Conservation (phyloP, 495 filamentous ascomycete species). For the Podospora didyma region DNA sequence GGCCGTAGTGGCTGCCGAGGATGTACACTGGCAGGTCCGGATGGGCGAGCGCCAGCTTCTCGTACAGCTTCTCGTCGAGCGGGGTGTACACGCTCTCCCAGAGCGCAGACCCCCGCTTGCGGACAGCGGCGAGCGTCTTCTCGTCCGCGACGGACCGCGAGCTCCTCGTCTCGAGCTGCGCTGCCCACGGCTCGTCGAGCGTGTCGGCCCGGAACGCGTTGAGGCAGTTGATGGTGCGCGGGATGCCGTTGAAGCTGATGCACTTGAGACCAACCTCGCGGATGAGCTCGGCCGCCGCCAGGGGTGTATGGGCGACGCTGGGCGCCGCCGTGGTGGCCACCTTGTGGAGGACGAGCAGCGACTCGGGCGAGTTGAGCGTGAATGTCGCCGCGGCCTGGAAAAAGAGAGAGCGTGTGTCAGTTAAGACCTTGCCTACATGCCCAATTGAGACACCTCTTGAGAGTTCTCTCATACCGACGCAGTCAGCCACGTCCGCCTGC, state of each 20-base stretch:
- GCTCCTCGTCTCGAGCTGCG: constrained; percentile 42
- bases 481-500: constrained; percentile 60
- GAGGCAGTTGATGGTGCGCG: constrained; percentile 74
- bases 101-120: constrained; percentile 52
- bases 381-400: constrained; percentile 31
- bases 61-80: constrained; percentile 62
- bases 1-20: constrained; percentile 64
- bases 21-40: constrained; percentile 78
- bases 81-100: constrained; percentile 73
- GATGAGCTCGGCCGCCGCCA: constrained; percentile 68
- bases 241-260: constrained; percentile 81
- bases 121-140: constrained; percentile 44
- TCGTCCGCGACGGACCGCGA: too few species aligned
- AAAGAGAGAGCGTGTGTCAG: too few species aligned
- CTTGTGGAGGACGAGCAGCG: constrained; percentile 37
- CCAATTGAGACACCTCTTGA: not conserved
- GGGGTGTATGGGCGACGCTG: constrained; percentile 20
- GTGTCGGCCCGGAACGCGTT: constrained; percentile 55
- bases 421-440: not conserved
- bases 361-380: constrained; percentile 35
- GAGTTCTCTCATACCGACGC: constrained; percentile 44
- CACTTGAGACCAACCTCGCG: constrained; percentile 78
- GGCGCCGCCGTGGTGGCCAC: constrained; percentile 39
- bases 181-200: constrained; percentile 18
- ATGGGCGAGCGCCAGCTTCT: constrained; percentile 63